phyloP scores from a whole-genome alignment of 768 basidiomycete species.

The Rhizopogon rudus region DNA sequence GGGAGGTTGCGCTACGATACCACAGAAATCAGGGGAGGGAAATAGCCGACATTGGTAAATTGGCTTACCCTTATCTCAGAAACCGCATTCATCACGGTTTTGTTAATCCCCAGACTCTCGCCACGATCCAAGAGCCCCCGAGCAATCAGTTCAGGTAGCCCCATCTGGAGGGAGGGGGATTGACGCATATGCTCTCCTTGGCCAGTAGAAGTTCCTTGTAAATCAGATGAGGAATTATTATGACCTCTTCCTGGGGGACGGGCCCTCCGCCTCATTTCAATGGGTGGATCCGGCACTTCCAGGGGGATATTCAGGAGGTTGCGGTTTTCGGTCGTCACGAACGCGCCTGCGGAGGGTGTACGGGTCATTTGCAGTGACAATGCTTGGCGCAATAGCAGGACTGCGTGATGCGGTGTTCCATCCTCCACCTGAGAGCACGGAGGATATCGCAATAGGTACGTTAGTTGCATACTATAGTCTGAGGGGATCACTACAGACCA shows the following conservation, averaged over 20 bases:
- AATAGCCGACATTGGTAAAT: neutral
- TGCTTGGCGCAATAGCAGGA: slow-evolving; percentile 81
- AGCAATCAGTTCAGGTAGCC: slow-evolving; percentile 67
- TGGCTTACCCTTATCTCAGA: slow-evolving; percentile 66
- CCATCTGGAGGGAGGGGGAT: slow-evolving; percentile 40
- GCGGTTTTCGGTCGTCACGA: slow-evolving; percentile 77
- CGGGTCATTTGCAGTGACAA: slow-evolving; percentile 71
- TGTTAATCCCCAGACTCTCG: slow-evolving; percentile 81
- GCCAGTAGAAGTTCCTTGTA: slow-evolving; percentile 13
- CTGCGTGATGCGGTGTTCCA: slow-evolving; percentile 48
- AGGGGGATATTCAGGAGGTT: slow-evolving; percentile 69
- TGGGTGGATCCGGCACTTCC: slow-evolving; percentile 51
- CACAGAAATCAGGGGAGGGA: slow-evolving; percentile 6
- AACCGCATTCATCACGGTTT: slow-evolving; percentile 75
- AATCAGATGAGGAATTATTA: slow-evolving; percentile 17
- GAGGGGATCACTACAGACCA: slow-evolving; percentile 65
- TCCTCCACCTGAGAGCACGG: slow-evolving; percentile 29
- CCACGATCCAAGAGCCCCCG: slow-evolving; percentile 69
- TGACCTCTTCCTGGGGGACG: slow-evolving; percentile 29
- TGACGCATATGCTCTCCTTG: slow-evolving; percentile 32
- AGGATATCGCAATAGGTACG: slow-evolving; percentile 84
- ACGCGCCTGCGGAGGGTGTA: slow-evolving; percentile 68
- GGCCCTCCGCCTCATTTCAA: slow-evolving; percentile 31
- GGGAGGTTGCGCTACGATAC: slow-evolving; percentile 71
- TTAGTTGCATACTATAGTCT: slow-evolving; percentile 85